phyloP scores from a whole-genome alignment of 1,139 yeast genomes.

The Pichia sp. region DNA sequence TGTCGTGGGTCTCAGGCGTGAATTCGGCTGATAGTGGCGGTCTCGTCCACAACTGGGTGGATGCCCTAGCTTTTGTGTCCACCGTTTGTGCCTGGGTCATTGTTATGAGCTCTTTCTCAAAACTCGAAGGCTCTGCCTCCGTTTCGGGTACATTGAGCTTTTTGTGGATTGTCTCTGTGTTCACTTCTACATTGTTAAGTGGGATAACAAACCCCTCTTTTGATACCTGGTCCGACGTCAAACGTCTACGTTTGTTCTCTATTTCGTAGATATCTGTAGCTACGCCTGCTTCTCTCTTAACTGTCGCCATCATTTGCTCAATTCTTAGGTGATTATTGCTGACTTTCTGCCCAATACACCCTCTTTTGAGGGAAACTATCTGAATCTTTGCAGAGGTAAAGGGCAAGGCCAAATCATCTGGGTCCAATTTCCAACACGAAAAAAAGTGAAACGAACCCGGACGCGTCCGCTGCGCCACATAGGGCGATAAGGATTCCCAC shows the following conservation, averaged over 20 bases:
- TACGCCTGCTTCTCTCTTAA: neutral
- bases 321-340: neutral
- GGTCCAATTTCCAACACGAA: conserved; percentile 1
- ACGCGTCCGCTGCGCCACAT: conserved; percentile 1
- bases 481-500: neutral
- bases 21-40: conserved; percentile 48
- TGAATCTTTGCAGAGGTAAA: neutral
- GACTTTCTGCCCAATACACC: neutral
- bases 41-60: conserved; percentile 56
- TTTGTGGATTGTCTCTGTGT: conserved; percentile 26
- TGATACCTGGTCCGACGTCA: conserved; percentile 15
- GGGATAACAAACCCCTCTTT: conserved; percentile 32
- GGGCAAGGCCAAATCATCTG: neutral
- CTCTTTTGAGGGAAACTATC: neutral
- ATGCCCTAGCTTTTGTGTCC: conserved; percentile 21
- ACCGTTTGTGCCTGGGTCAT: conserved; percentile 43
- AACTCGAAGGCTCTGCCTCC: conserved; percentile 50
- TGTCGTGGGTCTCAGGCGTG: conserved; percentile 46
- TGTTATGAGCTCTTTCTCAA: conserved; percentile 59
- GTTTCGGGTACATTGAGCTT: conserved; percentile 30
- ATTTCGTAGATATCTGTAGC: conserved; percentile 16
- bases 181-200: conserved; percentile 18
- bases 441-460: neutral
- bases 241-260: conserved; percentile 16
- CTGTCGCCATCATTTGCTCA: neutral